Conservation (phyloP, 306 rosid genomes). For the Astragalus membranaceus region DNA sequence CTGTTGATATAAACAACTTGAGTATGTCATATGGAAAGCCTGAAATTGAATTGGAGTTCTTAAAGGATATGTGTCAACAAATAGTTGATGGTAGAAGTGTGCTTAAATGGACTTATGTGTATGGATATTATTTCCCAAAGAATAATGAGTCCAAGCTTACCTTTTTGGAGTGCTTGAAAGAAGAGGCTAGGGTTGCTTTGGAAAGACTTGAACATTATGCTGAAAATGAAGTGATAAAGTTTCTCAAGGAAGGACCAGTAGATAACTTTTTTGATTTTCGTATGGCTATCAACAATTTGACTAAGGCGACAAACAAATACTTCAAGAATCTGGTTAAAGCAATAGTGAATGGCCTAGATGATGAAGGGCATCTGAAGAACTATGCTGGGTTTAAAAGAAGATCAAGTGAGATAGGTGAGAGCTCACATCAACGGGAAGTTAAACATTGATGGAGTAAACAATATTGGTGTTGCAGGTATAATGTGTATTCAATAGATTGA, state of each 20-base stretch:
- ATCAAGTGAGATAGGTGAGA: neutral
- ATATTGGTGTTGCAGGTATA: neutral
- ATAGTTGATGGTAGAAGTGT: slow-evolving; percentile 46
- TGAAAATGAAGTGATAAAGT: slow-evolving; percentile 3
- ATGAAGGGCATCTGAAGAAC: neutral
- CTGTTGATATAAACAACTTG: slow-evolving; percentile 21
- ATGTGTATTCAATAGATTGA: neutral
- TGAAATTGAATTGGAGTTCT: slow-evolving; percentile 26
- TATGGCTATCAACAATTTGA: neutral
- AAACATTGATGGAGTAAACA: neutral
- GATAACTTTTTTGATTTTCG: neutral
- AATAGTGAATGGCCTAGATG: slow-evolving; percentile 1
- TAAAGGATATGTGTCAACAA: slow-evolving; percentile 41
- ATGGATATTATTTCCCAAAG: slow-evolving; percentile 43
- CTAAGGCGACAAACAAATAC: slow-evolving; percentile 14
- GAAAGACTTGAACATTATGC: slow-evolving; percentile 26
- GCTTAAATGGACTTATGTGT: slow-evolving; percentile 50
- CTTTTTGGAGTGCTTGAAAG: slow-evolving; percentile 24
- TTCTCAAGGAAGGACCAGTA: neutral
- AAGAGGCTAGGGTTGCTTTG: slow-evolving; percentile 31
- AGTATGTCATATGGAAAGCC: slow-evolving; percentile 14
- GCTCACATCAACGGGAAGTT: neutral
- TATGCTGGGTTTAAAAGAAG: neutral
- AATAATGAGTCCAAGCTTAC: slow-evolving; percentile 13
- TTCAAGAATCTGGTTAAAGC: slow-evolving; percentile 3